phyloP scores from a whole-genome alignment of 441 rosid species.

The Adansonia gregorii region DNA sequence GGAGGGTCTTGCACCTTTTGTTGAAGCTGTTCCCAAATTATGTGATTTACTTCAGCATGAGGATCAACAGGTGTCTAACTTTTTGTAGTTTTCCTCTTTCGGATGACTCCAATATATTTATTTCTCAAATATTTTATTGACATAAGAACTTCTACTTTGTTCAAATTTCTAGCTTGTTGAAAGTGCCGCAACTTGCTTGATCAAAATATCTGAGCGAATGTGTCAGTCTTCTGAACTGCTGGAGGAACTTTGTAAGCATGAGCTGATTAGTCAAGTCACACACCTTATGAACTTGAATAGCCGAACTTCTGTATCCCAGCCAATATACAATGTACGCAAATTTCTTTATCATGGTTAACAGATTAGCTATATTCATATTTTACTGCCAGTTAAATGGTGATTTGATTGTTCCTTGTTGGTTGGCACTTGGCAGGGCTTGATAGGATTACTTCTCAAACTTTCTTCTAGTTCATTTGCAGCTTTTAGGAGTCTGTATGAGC shows the following conservation, averaged over 20 bases:
- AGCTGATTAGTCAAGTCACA: constrained; percentile 67
- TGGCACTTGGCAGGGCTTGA: constrained; percentile 79
- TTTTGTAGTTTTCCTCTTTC: constrained; percentile 28
- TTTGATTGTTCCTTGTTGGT: constrained; percentile 36
- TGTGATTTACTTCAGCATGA: constrained; percentile 92
- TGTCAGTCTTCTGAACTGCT: constrained; percentile 71
- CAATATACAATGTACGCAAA: constrained; percentile 70
- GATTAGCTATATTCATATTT: not conserved
- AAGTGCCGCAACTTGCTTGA: constrained; percentile 80
- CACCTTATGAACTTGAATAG: constrained; percentile 71
- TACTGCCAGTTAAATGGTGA: constrained; percentile 17
- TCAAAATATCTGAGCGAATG: constrained; percentile 77
- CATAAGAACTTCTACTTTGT: constrained; percentile 24
- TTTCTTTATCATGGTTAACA: constrained; percentile 28
- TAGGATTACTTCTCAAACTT: constrained; percentile 86
- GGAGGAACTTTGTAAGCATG: constrained; percentile 86
- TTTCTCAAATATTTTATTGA: constrained; percentile 23
- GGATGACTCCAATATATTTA: not conserved
- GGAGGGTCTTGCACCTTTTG: constrained; percentile 55
- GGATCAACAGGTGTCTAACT: constrained; percentile 73
- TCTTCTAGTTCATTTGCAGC: constrained; percentile 76
- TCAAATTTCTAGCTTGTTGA: constrained; percentile 78
- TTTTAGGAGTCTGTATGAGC: constrained; percentile 81
- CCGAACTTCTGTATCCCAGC: constrained; percentile 79
- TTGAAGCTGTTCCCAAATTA: constrained; percentile 89